A percentile compares a stretch with the other conserved stretches of the same genome.
phyloP scores from a whole-genome alignment of 495 filamentous ascomycete species.

The Penicillium goetzii region DNA sequence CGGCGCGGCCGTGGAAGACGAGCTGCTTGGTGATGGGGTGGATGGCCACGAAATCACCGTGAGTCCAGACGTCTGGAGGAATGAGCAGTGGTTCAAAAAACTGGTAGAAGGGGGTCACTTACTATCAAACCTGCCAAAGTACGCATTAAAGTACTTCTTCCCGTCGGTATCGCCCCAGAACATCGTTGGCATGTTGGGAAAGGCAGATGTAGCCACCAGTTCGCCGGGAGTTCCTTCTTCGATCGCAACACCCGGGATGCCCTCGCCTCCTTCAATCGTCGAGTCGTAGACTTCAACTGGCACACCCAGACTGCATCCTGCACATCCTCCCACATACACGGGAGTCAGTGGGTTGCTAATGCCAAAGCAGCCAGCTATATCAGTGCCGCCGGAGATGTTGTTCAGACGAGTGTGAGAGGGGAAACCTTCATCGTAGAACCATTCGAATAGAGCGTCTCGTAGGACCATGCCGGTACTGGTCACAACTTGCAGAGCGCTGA shows the following conservation, averaged over 20 bases:
- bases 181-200: constrained; percentile 73
- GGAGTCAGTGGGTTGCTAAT: constrained; percentile 69
- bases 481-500: constrained; percentile 61
- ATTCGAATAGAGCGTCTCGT: constrained; percentile 70
- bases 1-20: constrained; percentile 71
- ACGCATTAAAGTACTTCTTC: constrained; percentile 66
- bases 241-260: constrained; percentile 56
- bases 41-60: constrained; percentile 75
- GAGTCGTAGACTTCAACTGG: constrained; percentile 69
- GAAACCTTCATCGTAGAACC: constrained; percentile 83
- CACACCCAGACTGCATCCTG: constrained; percentile 65
- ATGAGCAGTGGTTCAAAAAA: background rate
- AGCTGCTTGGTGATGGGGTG: constrained; percentile 69
- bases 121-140: constrained; percentile 70
- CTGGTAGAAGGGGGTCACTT: background rate
- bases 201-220: constrained; percentile 67
- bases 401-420: constrained; percentile 62
- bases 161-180: constrained; percentile 67
- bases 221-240: constrained; percentile 70
- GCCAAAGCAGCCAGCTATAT: constrained; percentile 74
- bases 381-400: constrained; percentile 80
- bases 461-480: constrained; percentile 80
- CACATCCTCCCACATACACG: constrained; percentile 71
- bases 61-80: constrained; percentile 68
- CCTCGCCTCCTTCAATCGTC: constrained; percentile 52